These are phyloP conservation scores for Paramecium bursaria DNA, from an alignment of 73 alveolate genomes.

Conservation along the genomic window DNA sequence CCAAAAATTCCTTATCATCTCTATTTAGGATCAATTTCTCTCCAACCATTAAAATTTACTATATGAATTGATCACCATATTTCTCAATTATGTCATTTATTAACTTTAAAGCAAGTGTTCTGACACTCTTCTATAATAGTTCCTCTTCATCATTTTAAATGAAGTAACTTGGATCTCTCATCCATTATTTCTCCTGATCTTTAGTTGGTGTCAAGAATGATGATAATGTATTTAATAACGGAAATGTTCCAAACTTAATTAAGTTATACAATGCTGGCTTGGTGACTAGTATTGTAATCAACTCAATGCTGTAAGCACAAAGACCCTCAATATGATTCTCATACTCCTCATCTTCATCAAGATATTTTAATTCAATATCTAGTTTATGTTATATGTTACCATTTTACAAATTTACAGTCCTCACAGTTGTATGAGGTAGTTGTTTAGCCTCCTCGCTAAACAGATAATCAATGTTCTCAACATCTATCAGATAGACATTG, in stretches of 20 bases:
- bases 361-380: constrained; percentile 62
- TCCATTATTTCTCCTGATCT: constrained; percentile 66
- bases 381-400: constrained; percentile 8
- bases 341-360: constrained; percentile 69
- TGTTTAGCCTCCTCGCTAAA: constrained; percentile 34
- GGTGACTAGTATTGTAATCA: constrained; percentile 65
- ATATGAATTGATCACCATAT: constrained; percentile 54
- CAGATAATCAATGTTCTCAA: constrained; percentile 48
- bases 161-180: constrained; percentile 69
- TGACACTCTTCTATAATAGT: constrained; percentile 49
- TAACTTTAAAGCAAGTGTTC: constrained; percentile 63
- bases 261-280: constrained; percentile 65
- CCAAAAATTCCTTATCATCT: constrained; percentile 49
- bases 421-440: background rate
- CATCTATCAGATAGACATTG: constrained; percentile 46
- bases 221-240: constrained; percentile 57
- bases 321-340: constrained; percentile 68
- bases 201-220: constrained; percentile 34
- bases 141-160: constrained; percentile 69
- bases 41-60: constrained; percentile 61
- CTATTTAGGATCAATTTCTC: constrained; percentile 63
- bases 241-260: constrained; percentile 61
- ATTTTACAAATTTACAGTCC: constrained; percentile 4
- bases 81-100: constrained; percentile 63
- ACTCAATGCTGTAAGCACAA: constrained; percentile 61